Conservation (phyloP, 208 protist species). For the Trypanosoma conorhini region DNA sequence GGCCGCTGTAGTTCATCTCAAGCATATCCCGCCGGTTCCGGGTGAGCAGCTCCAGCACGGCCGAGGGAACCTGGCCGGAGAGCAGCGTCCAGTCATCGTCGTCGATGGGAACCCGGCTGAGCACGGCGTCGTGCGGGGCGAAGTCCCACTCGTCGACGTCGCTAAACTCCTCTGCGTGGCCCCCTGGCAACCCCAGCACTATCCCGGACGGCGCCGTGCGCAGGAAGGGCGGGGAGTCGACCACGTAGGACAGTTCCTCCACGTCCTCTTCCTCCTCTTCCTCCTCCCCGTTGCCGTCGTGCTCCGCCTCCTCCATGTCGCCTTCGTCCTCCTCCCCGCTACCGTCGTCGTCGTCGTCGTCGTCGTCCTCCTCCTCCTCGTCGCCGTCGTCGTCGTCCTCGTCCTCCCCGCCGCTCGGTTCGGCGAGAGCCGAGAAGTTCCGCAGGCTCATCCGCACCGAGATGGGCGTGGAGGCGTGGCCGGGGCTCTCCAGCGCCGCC, state of each 20-base stretch:
- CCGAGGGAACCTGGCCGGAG: not conserved
- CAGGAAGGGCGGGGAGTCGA: not conserved
- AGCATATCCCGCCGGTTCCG: not conserved
- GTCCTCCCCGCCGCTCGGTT: too few species aligned
- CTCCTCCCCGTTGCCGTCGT: slow-evolving; percentile 31
- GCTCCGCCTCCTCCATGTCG: slow-evolving; percentile 9
- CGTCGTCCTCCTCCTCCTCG: slow-evolving; percentile 18
- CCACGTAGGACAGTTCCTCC: slow-evolving; percentile 16
- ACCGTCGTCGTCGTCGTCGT: slow-evolving; percentile 9
- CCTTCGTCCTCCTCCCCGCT: slow-evolving; percentile 11
- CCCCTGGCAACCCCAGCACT: slow-evolving; percentile 14
- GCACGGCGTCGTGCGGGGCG: not conserved
- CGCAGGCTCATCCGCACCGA: not conserved
- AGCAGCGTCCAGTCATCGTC: slow-evolving; percentile 14
- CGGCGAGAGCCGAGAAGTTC: not conserved
- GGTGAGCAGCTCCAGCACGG: slow-evolving; percentile 10
- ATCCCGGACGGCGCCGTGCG: slow-evolving; percentile 10
- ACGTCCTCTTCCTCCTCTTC: slow-evolving; percentile 29
- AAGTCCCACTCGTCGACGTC: slow-evolving; percentile 3
- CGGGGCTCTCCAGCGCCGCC: not conserved
- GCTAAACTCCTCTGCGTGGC: not conserved
- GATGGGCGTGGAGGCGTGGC: not conserved
- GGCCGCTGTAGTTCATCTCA: slow-evolving; percentile 1
- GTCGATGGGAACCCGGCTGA: not conserved
- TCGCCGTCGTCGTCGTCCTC: slow-evolving; percentile 9